Percentiles rank a stretch among this genome's conserved stretches.
Conservation (phyloP, 306 rosid genomes). For the Prinsepia uniflora region DNA sequence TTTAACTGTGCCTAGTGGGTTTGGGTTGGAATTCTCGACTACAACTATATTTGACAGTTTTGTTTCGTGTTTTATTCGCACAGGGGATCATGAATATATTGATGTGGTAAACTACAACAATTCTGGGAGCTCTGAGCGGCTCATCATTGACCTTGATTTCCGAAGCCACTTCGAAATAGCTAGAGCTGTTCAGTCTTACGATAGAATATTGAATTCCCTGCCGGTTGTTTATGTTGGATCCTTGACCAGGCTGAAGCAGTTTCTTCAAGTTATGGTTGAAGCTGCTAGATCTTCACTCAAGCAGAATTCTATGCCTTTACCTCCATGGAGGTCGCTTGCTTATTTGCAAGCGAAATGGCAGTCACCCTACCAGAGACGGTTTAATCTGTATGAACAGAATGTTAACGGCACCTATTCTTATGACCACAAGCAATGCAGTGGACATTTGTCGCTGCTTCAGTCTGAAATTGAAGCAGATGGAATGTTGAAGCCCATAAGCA, state of each 20-base stretch:
- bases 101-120: conserved; percentile 55
- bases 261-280: conserved; percentile 82
- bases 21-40: background rate
- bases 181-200: conserved; percentile 86
- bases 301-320: conserved; percentile 94
- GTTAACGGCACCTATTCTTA: conserved; percentile 22
- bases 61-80: background rate
- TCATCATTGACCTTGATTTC: conserved; percentile 82
- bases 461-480: conserved; percentile 66
- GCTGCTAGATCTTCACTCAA: conserved; percentile 79
- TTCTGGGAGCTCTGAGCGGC: conserved; percentile 59
- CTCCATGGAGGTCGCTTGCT: conserved; percentile 91
- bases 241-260: conserved; percentile 59
- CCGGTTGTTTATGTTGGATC: conserved; percentile 83
- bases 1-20: background rate
- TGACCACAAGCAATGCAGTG: conserved; percentile 68
- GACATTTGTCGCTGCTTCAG: conserved; percentile 62
- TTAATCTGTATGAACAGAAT: conserved; percentile 36
- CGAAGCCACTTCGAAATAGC: conserved; percentile 98
- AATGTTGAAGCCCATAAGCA: conserved; percentile 50
- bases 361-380: conserved; percentile 62
- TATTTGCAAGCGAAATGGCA: conserved; percentile 91
- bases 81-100: conserved; percentile 94
- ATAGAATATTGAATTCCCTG: conserved; percentile 70
- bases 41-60: background rate